phyloP scores from a whole-genome alignment of 768 basidiomycete species.

The Gautieria morchelliformis region DNA sequence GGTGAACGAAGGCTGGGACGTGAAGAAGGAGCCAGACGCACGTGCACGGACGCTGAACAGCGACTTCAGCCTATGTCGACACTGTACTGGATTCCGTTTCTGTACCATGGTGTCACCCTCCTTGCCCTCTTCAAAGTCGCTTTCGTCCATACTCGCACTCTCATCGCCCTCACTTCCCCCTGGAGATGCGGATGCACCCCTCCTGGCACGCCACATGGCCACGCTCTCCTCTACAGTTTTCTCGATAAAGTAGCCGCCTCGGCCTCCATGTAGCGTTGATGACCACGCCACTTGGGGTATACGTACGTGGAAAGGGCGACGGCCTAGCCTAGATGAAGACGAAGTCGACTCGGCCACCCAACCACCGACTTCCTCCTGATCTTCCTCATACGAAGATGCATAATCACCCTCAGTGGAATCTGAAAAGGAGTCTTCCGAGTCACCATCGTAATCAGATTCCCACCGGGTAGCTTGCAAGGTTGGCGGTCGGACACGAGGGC shows the following conservation, averaged over 20 bases:
- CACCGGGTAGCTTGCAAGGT: too few relatives aligned
- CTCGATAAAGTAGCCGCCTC: background rate
- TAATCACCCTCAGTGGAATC: too few relatives aligned
- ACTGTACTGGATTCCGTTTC: background rate
- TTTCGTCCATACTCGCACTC: background rate
- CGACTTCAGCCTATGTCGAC: background rate
- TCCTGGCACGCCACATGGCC: background rate
- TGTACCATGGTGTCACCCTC: background rate
- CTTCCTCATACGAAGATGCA: background rate
- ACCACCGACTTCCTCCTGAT: background rate
- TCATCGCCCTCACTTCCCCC: background rate
- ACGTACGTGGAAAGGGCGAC: background rate
- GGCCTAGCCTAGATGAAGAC: background rate
- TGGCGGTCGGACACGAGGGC: background rate
- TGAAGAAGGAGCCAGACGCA: too few relatives aligned
- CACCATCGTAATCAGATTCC: too few relatives aligned
- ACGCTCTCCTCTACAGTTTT: conserved; percentile 1
- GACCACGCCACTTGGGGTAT: conserved; percentile 4
- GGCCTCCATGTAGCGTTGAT: background rate
- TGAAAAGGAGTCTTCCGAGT: too few relatives aligned
- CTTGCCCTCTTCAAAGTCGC: background rate
- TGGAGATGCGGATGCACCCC: background rate
- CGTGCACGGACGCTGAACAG: too few relatives aligned
- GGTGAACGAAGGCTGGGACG: too few relatives aligned
- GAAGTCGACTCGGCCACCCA: background rate